These are phyloP conservation scores for Malus hybrid DNA, from an alignment of 331 rosid genomes.

Conservation along the genomic window DNA sequence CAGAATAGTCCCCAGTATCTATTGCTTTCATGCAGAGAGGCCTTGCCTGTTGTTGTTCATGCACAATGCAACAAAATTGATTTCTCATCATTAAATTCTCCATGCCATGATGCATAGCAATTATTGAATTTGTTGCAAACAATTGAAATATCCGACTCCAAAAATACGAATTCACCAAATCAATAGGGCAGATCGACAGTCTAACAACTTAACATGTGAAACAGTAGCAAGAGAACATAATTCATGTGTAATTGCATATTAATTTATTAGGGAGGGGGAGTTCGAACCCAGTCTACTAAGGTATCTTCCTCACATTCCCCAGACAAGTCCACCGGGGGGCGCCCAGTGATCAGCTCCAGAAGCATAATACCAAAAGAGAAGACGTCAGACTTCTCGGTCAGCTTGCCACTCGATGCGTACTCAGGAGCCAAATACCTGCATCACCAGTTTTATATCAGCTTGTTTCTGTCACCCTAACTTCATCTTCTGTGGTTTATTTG, in stretches of 20 bases:
- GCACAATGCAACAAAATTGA: not conserved
- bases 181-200: not conserved
- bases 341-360: constrained; percentile 63
- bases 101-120: not conserved
- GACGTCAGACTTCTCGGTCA: constrained; percentile 73
- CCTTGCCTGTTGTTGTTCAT: constrained; percentile 48
- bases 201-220: not conserved
- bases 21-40: constrained; percentile 41
- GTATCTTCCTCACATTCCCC: constrained; percentile 44
- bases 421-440: constrained; percentile 77
- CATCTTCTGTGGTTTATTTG: not conserved
- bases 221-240: not conserved
- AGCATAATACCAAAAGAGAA: constrained; percentile 69
- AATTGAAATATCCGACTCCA: not conserved
- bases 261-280: not conserved
- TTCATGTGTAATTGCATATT: not conserved
- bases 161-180: no score
- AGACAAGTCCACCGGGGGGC: constrained; percentile 31
- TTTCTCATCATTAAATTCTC: not conserved
- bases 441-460: not conserved
- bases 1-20: constrained; percentile 31
- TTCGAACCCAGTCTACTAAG: constrained; percentile 65
- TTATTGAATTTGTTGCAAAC: not conserved
- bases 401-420: constrained; percentile 77
- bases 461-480: not conserved